Evolutionary conservation across 805 yeast genomes (phyloP), one percentile per base, ranked within the genome.

Genomic region (Nakazawaea pomicola): DNA sequence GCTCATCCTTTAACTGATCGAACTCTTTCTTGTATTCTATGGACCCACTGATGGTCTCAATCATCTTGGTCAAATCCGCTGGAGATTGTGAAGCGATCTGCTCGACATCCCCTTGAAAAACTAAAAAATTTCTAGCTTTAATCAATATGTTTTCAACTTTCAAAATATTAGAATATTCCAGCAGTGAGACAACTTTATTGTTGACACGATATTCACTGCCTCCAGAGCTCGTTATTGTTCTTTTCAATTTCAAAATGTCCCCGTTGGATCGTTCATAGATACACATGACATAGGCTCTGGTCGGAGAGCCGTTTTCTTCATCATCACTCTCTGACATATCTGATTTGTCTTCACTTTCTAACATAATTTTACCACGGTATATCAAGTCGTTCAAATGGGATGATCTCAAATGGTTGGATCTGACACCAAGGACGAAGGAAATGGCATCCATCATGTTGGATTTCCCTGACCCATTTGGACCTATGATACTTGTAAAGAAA

Each of bases 401-500:
- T 1, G 96, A 86, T 51, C 99, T 74, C 44, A 93, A 67, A 43
- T 85, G 90, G 14, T 70, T 63, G 16, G 88, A 74, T 50, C 83
- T 69, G 36, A 91, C 79, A 19, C 99, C 99, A 28, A 93, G 70
- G 7, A 91, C 98, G 60, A 93, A 93, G 25, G 95, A 72, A 71
- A 93, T 79, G 4, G 97, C 88, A 59, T 95, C 99, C 59, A 93
- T 93, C 49, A 93, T 97, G 56, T 95, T 93, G 12, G 98, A 90
- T 62, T 93, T 93, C 2, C 99, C 99, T 10, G 96, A 84, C 7
- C 99, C 99, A 69, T 93, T 93, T n/a, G 98, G 98, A 1, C 99
- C 99, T 44, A 93, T 85, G 47, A 93, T 86, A 33, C 95, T 82
- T 1, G 96, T 87, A 65, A 93, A 93, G 46, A 74, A 70, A 0